Conservation (phyloP, 352 stramenopile species). For the Peronosclerospora sorghi region DNA sequence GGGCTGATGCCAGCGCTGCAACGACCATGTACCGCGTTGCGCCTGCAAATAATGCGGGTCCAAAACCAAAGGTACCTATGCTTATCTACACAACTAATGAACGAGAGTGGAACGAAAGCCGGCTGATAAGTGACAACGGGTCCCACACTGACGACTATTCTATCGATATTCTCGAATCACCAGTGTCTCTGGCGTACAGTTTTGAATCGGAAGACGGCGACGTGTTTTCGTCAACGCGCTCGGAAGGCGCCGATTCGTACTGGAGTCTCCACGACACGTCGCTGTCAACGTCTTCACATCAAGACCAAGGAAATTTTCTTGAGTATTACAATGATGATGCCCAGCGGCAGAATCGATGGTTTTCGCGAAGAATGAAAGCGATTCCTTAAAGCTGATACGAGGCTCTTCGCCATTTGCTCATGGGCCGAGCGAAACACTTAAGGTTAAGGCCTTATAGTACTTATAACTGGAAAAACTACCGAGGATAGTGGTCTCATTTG, state of each 20-base stretch:
- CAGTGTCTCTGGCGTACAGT: constrained; percentile 19
- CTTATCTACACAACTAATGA: constrained; percentile 15
- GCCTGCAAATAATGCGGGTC: constrained; percentile 14
- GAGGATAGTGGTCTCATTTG: no score
- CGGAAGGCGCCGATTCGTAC: constrained; percentile 20
- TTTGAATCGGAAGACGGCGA: constrained; percentile 18
- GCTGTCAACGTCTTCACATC: constrained; percentile 17
- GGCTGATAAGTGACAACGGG: constrained; percentile 13
- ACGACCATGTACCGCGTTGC: constrained; percentile 14
- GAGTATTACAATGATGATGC: no score
- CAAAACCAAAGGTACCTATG: constrained; percentile 8
- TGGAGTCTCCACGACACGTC: constrained; percentile 15
- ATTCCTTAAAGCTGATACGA: no score
- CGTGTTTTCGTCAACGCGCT: constrained; percentile 7
- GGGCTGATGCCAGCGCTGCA: constrained; percentile 9
- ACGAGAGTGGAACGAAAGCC: constrained; percentile 5
- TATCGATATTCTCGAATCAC: constrained; percentile 22
- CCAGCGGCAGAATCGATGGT: no score
- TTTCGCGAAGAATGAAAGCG: no score
- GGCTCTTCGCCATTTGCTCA: no score
- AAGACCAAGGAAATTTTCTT: no score
- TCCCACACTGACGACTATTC: constrained; percentile 23
- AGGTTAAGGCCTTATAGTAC: no score
- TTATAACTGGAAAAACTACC: no score
- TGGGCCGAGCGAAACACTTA: no score